Conservation (phyloP, 495 filamentous ascomycete species). For the Staphylotrichum longicolle region DNA sequence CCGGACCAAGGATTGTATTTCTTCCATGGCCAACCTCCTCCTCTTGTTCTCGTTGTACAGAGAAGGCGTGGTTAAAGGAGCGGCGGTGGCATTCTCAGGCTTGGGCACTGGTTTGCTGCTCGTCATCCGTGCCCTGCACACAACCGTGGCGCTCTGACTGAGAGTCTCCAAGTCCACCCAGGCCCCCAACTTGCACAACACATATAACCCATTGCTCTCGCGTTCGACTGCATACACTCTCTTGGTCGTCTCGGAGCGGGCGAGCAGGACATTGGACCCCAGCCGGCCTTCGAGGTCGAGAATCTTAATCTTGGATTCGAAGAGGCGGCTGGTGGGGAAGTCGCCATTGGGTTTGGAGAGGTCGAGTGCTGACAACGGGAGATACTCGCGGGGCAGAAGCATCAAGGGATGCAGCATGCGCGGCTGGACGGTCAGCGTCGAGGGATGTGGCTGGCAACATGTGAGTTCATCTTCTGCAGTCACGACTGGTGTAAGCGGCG, state of each 20-base stretch:
- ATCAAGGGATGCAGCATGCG: slow-evolving; percentile 60
- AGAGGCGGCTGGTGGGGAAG: slow-evolving; percentile 53
- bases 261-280: slow-evolving; percentile 62
- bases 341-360: slow-evolving; percentile 49
- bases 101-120: slow-evolving; percentile 12
- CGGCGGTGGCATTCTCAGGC: slow-evolving; percentile 13
- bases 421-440: slow-evolving; percentile 55
- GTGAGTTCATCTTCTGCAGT: slow-evolving; percentile 19
- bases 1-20: slow-evolving; percentile 42
- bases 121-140: slow-evolving; percentile 32
- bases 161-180: slow-evolving; percentile 60
- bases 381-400: slow-evolving; percentile 57
- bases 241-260: slow-evolving; percentile 56
- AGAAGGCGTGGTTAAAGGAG: slow-evolving; percentile 36
- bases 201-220: slow-evolving; percentile 64
- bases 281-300: slow-evolving; percentile 58
- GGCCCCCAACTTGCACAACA: slow-evolving; percentile 64
- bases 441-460: slow-evolving; percentile 53
- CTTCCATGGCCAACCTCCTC: slow-evolving; percentile 52
- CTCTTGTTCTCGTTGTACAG: slow-evolving; percentile 48
- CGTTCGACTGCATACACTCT: slow-evolving; percentile 69
- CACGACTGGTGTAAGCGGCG: background rate
- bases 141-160: slow-evolving; percentile 41
- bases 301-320: slow-evolving; percentile 59
- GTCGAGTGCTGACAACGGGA: slow-evolving; percentile 62